Conservation (phyloP, 371 early-diverging fungal genomes). For the Lichtheimia ornata region DNA sequence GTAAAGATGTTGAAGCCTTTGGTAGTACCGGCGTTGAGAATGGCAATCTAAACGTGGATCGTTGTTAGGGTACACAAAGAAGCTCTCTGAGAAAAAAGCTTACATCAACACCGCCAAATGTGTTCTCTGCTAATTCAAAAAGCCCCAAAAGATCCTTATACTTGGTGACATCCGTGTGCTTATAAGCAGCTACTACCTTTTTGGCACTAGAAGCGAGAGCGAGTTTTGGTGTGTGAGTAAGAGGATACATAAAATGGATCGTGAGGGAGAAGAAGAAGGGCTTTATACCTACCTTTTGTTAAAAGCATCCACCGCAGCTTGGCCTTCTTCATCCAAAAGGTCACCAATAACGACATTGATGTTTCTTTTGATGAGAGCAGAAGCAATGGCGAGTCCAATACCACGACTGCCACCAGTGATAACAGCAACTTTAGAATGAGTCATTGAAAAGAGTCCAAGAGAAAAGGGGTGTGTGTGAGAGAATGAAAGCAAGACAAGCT, state of each 20-base stretch:
- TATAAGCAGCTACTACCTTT: conserved; percentile 30
- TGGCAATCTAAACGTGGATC: conserved; percentile 7
- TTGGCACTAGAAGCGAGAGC: conserved; percentile 3
- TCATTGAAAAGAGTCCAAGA: too few relatives aligned
- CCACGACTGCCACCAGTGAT: conserved; percentile 69
- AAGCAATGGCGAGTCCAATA: conserved; percentile 61
- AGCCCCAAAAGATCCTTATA: conserved; percentile 39
- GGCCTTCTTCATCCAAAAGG: conserved; percentile 45
- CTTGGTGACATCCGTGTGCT: conserved; percentile 60
- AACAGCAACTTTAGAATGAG: conserved; percentile 55
- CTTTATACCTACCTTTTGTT: conserved; percentile 27
- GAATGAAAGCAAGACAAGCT: too few relatives aligned
- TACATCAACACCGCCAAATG: conserved; percentile 44
- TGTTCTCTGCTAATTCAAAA: conserved; percentile 40
- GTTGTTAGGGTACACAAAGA: not conserved
- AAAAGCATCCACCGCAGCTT: conserved; percentile 32
- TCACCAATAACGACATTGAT: conserved; percentile 66
- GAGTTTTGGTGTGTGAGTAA: not conserved
- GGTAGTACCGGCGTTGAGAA: conserved; percentile 10
- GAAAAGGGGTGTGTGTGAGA: too few relatives aligned
- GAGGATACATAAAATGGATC: not conserved
- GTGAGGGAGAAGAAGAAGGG: too few relatives aligned
- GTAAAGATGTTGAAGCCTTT: too few relatives aligned
- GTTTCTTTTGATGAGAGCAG: conserved; percentile 47
- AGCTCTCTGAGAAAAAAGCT: not conserved